Base-by-base conservation (phyloP, 176 grass and related monocot species). In the Carex myosuroides region DNA sequence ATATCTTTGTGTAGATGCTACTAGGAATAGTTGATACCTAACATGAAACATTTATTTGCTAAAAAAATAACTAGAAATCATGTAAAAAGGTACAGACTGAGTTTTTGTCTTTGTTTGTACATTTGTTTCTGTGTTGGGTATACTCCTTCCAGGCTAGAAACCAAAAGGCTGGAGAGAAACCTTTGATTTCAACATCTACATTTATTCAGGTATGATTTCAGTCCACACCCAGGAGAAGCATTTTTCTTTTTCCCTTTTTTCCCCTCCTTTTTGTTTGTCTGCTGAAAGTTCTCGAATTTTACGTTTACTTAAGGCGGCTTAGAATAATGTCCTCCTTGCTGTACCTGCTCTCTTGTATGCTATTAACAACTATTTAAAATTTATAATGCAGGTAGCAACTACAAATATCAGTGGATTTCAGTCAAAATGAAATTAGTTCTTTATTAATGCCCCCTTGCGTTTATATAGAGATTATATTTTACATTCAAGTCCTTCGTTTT, bases 351-450 rank as follows among this genome's bases (percentile, higher is more conserved):
- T 98, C 89, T 90, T 98, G 5, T 98, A 98, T 92, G 92, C 95
- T 44, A 98, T 98, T 85, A 98, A 94, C 84, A 98, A 94, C 77
- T 98, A 94, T 81, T 88, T 98, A 84, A 94, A 98, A 84, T 98
- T 98, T 81, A 91, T 91, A 91, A 98, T 98, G 95, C 95, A 98
- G 95, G 92, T 94, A 91, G 55, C 84, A 46, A 2, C 57, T 41
- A 56, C 48, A 52, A 52, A 58, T 20, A 78, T 69, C 37, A 26
- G 26, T 26, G 26, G 26, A 26, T 26, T 26, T 26, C 26, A 26
- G 26, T 26, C 26, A 26, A 26, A 26, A 26, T 26, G 26, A 26
- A 26, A 26, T 26, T 26, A 26, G 26, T 26, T 26, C 26, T 26
- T 26, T 26, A 26, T 26, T 26, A 26, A 26, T 1, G 26, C 0